These are phyloP conservation scores for Camellia lanceoleosa DNA, from an alignment of 148 eudicot genomes.

Conservation along the genomic window DNA sequence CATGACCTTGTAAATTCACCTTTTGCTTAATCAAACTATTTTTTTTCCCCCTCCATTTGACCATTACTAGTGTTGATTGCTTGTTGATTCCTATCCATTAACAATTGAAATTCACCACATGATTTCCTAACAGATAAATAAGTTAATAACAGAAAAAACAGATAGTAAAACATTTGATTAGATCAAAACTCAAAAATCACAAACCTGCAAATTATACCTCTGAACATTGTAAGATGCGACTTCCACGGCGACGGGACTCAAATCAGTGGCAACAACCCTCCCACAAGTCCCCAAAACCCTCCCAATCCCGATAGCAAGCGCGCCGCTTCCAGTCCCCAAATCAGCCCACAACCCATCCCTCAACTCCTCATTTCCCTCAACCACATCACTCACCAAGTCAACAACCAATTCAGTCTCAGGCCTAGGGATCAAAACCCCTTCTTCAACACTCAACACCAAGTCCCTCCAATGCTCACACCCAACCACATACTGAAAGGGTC, in stretches of 20 bases:
- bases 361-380: conserved; percentile 33
- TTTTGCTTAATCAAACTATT: too few species aligned
- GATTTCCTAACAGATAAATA: neutral
- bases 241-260: conserved; percentile 70
- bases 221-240: conserved; percentile 76
- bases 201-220: conserved; percentile 88
- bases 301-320: conserved; percentile 80
- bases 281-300: conserved; percentile 56
- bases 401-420: conserved; percentile 85
- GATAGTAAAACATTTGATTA: neutral
- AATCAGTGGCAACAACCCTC: conserved; percentile 73
- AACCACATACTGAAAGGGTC: conserved; percentile 91
- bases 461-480: conserved; percentile 99
- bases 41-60: too few species aligned
- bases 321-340: conserved; percentile 97
- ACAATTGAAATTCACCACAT: neutral
- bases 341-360: conserved; percentile 85
- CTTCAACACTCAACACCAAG: conserved; percentile 77
- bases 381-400: conserved; percentile 56
- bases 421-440: conserved; percentile 92
- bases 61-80: too few species aligned
- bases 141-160: neutral
- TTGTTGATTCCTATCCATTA: neutral
- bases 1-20: too few species aligned
- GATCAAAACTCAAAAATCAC: conserved; percentile 18